Evolutionary conservation across 108 stramenopile genomes (phyloP).

Genomic region (Phaeodactylum tricornutum): DNA sequence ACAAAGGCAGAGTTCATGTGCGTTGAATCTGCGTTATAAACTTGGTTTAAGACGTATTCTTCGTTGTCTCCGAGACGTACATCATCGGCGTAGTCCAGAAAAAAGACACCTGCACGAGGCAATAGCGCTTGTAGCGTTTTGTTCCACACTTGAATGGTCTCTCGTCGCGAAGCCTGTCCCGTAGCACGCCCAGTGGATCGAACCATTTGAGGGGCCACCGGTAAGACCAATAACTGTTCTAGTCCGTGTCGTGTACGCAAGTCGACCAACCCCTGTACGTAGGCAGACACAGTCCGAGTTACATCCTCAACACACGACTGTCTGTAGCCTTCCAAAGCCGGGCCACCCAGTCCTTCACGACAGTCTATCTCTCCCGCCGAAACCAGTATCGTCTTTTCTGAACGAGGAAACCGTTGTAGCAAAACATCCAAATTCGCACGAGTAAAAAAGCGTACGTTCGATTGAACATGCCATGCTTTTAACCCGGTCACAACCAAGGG

Average conservation of each 20-base stretch:
- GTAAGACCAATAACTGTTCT: conserved; percentile 31
- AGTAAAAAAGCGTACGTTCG: conserved; percentile 37
- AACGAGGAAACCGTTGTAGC: conserved; percentile 9
- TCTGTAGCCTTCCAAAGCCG: conserved; percentile 26
- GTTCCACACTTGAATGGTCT: conserved; percentile 37
- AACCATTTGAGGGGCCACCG: conserved; percentile 44
- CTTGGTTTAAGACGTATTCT: conserved; percentile 31
- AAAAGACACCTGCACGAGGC: conserved; percentile 11
- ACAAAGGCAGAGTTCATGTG: conserved; percentile 50
- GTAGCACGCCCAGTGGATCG: conserved; percentile 32
- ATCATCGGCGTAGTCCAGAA: conserved; percentile 26
- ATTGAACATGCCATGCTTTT: conserved; percentile 45
- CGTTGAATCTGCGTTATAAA: conserved; percentile 46
- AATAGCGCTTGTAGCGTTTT: conserved; percentile 23
- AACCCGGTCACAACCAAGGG: conserved; percentile 40
- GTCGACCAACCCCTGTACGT: conserved; percentile 17
- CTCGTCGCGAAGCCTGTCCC: conserved; percentile 30
- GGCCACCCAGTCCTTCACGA: conserved; percentile 48
- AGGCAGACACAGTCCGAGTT: conserved; percentile 23
- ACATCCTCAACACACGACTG: conserved; percentile 16
- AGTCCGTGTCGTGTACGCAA: conserved; percentile 13
- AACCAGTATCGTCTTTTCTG: conserved; percentile 21
- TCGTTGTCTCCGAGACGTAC: conserved; percentile 19
- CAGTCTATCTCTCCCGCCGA: conserved; percentile 61
- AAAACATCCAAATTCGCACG: conserved; percentile 19